phyloP scores from a whole-genome alignment of 2,329 filamentous ascomycete genomes.

The Pestalotiopsis sp. region DNA sequence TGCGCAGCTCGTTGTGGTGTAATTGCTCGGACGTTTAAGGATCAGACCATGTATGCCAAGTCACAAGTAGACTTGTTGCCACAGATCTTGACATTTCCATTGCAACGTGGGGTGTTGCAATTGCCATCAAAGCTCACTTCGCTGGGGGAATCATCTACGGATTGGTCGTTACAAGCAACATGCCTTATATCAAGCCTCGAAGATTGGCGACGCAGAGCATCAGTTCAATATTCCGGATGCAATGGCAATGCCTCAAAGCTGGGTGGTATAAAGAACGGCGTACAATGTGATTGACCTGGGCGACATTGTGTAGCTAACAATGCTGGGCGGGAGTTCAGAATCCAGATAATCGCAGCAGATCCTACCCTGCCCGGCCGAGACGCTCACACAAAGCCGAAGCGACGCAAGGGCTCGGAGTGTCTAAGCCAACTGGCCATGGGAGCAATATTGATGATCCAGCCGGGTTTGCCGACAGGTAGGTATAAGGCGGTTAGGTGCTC shows the following conservation, averaged over 20 bases:
- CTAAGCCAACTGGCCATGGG: background rate
- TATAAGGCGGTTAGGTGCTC: background rate
- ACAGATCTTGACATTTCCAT: background rate
- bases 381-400: background rate
- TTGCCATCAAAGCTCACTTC: background rate
- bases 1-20: background rate
- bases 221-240: background rate
- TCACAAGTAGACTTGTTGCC: background rate
- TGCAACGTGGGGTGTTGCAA: background rate
- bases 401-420: background rate
- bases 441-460: background rate
- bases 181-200: background rate
- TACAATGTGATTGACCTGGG: background rate
- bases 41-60: background rate
- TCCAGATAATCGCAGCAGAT: background rate
- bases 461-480: conserved; percentile 4
- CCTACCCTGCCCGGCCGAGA: background rate
- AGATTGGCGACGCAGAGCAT: background rate
- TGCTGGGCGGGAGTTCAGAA: background rate
- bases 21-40: background rate
- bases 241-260: background rate
- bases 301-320: background rate
- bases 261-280: no score
- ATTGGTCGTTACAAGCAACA: background rate
- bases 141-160: background rate